Evolutionary conservation across 768 basidiomycete genomes (phyloP).

Genomic region (Lepiota venenata): DNA sequence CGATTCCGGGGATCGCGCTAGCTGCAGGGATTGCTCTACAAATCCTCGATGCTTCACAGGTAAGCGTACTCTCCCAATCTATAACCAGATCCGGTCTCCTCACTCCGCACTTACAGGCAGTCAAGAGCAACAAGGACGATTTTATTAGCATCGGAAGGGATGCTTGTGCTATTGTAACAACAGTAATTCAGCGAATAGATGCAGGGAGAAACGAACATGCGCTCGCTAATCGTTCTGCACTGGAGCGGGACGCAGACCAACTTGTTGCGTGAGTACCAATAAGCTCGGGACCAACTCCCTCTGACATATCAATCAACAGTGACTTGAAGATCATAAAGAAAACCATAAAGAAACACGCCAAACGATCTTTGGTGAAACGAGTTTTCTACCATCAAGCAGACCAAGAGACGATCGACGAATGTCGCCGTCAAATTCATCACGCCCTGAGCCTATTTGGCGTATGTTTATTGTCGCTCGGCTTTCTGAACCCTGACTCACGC

Average conservation of each 20-base stretch:
- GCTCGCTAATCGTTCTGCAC: not conserved
- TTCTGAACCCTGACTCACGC: not conserved
- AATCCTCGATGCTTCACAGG: not conserved
- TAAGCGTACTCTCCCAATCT: not conserved
- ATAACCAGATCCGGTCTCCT: not conserved
- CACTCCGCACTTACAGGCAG: not conserved
- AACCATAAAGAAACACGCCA: not conserved
- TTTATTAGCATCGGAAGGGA: conserved; percentile 3
- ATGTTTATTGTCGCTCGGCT: not conserved
- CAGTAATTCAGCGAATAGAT: conserved; percentile 1
- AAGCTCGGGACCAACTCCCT: not conserved
- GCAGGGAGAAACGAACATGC: not conserved
- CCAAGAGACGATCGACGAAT: not conserved
- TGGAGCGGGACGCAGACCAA: not conserved
- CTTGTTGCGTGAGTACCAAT: not conserved
- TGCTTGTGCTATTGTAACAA: conserved; percentile 1
- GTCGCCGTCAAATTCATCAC: not conserved
- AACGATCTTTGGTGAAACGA: not conserved
- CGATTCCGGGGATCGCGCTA: conserved; percentile 1
- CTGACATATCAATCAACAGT: not conserved
- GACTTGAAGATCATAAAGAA: not conserved
- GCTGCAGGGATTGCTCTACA: conserved; percentile 1
- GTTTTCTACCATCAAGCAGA: not conserved
- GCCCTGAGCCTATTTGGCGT: conserved; percentile 3
- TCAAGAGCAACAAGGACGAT: conserved; percentile 1